Conservation (phyloP, 23 red algal species). For the Cyanidiococcus yangmingshanensis region DNA sequence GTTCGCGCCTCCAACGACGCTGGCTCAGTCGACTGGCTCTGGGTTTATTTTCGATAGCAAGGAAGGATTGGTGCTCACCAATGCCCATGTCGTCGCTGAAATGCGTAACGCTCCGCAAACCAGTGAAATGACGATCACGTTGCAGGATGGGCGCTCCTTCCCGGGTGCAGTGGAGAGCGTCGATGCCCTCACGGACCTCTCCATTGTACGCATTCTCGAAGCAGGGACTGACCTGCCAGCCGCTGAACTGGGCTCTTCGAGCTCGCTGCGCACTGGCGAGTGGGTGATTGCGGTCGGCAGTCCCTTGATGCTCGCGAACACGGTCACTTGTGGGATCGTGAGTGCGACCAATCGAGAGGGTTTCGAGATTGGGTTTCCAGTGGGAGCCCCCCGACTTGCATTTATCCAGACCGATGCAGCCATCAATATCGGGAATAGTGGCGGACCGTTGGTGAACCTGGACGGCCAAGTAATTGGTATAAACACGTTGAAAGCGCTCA, state of each 20-base stretch:
- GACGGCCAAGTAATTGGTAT: constrained; percentile 92
- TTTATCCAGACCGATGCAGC: constrained; percentile 87
- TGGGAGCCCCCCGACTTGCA: constrained; percentile 38
- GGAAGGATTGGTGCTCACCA: constrained; percentile 73
- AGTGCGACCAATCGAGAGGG: constrained; percentile 57
- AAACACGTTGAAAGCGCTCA: constrained; percentile 67
- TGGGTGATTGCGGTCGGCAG: constrained; percentile 79
- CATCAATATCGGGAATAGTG: constrained; percentile 86
- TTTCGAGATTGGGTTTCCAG: constrained; percentile 34
- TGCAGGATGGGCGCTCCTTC: constrained; percentile 41
- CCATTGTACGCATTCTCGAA: constrained; percentile 25
- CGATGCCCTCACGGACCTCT: constrained; percentile 32
- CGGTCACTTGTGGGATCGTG: constrained; percentile 65
- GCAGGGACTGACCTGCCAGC: constrained; percentile 28
- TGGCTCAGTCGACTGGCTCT: constrained; percentile 52
- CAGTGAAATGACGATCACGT: constrained; percentile 30
- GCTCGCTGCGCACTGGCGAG: constrained; percentile 55
- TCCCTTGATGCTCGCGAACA: constrained; percentile 74
- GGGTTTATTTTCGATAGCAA: constrained; percentile 67
- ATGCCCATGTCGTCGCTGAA: constrained; percentile 58
- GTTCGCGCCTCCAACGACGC: constrained; percentile 18
- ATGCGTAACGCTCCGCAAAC: constrained; percentile 17
- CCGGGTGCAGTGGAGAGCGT: constrained; percentile 24
- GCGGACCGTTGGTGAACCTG: constrained; percentile 72
- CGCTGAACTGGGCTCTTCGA: constrained; percentile 55